A percentile compares a stretch with the other conserved stretches of the same genome.
Evolutionary conservation across 108 stramenopile species (phyloP).

Genomic region (Skeletonema potamos): DNA sequence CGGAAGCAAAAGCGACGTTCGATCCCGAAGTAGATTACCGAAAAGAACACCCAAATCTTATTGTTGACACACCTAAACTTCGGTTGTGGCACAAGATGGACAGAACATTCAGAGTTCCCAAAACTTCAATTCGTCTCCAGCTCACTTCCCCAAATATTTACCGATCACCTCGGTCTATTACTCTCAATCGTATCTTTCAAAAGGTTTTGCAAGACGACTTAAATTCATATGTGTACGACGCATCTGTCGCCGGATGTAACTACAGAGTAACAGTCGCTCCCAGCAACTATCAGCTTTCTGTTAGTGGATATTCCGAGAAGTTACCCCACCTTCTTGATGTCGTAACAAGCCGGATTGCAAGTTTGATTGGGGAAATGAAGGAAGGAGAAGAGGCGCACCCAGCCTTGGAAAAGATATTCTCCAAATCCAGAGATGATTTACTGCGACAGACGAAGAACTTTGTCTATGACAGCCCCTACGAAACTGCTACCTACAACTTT

Average conservation of each 20-base stretch:
- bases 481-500: conserved; percentile 82
- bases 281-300: conserved; percentile 66
- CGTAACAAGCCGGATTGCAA: conserved; percentile 70
- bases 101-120: conserved; percentile 75
- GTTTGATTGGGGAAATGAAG: conserved; percentile 82
- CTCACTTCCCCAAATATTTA: conserved; percentile 74
- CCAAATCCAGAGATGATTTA: conserved; percentile 71
- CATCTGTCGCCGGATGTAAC: conserved; percentile 83
- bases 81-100: conserved; percentile 89
- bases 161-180: conserved; percentile 78
- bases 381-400: conserved; percentile 68
- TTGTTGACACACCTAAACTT: conserved; percentile 58
- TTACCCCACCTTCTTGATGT: conserved; percentile 76
- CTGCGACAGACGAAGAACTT: conserved; percentile 86
- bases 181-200: conserved; percentile 77
- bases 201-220: conserved; percentile 82
- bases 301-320: conserved; percentile 86
- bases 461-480: conserved; percentile 77
- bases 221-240: conserved; percentile 86
- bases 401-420: conserved; percentile 54
- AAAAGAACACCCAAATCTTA: conserved; percentile 49
- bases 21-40: conserved; percentile 47
- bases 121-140: conserved; percentile 63
- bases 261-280: conserved; percentile 69
- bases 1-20: conserved; percentile 17